A percentile compares a stretch with the other conserved stretches of the same genome.
phyloP scores from a whole-genome alignment of 768 basidiomycete species.

The Panellus pusillus region DNA sequence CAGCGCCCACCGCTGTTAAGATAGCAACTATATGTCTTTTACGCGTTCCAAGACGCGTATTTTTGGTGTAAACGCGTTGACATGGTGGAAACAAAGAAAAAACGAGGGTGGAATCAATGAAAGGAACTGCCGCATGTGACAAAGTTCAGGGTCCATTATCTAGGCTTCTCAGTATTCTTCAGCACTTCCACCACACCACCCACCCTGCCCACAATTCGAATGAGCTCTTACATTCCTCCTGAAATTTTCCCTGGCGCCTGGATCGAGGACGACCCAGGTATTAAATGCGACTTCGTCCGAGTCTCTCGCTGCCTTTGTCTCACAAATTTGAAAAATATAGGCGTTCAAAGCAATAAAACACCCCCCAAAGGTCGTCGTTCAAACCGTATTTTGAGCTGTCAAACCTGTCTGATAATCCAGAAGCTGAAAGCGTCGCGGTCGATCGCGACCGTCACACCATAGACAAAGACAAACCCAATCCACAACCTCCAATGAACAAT shows the following conservation, averaged over 20 bases:
- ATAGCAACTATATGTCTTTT: neutral
- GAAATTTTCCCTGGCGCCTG: conserved; percentile 11
- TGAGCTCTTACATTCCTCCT: conserved; percentile 4
- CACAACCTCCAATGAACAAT: no score
- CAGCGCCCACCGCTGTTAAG: neutral
- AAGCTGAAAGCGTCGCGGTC: neutral
- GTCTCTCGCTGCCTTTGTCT: neutral
- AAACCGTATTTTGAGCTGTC: no score
- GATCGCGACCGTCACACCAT: neutral
- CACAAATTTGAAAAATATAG: neutral
- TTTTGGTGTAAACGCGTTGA: neutral
- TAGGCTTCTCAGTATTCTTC: neutral
- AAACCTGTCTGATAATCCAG: no score
- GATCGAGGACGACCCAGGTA: neutral
- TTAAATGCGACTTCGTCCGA: no score
- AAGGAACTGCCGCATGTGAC: neutral
- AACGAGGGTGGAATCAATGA: no score
- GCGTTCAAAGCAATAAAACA: no score
- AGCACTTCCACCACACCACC: neutral
- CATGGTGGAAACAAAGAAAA: neutral
- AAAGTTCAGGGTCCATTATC: neutral
- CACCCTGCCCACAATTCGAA: neutral
- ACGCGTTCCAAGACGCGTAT: conserved; percentile 1
- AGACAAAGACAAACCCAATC: no score
- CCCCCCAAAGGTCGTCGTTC: no score